Evolutionary conservation across 768 basidiomycete genomes (phyloP).

Genomic region (Trametes punicea): DNA sequence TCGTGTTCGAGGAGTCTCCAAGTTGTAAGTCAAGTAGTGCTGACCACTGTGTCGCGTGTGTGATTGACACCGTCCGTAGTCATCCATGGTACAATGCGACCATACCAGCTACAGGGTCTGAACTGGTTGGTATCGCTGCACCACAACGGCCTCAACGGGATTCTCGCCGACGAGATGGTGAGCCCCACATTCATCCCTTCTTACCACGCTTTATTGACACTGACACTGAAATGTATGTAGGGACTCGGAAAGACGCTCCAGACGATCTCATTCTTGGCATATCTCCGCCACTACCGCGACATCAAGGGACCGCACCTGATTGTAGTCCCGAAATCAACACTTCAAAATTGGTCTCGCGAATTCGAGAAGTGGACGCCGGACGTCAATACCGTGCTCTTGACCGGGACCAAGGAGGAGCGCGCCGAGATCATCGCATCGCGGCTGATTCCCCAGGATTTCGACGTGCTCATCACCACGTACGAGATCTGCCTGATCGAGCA

Average conservation of each 20-base stretch:
- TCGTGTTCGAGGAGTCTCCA: slow-evolving; percentile 92
- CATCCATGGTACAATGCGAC: slow-evolving; percentile 86
- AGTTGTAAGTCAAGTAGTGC: slow-evolving; percentile 51
- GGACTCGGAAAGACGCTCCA: slow-evolving; percentile 98
- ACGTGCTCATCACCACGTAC: slow-evolving; percentile 94
- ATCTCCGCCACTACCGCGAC: slow-evolving; percentile 81
- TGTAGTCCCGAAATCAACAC: slow-evolving; percentile 97
- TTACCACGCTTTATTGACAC: neutral
- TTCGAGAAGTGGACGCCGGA: slow-evolving; percentile 90
- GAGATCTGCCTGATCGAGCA: slow-evolving; percentile 97
- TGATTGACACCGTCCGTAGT: slow-evolving; percentile 42
- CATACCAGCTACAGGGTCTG: slow-evolving; percentile 92
- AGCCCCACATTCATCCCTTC: neutral
- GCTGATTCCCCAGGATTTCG: slow-evolving; percentile 84
- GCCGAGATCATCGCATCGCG: slow-evolving; percentile 73
- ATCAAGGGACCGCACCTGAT: slow-evolving; percentile 86
- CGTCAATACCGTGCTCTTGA: slow-evolving; percentile 75
- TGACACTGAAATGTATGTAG: slow-evolving; percentile 37
- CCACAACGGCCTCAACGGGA: slow-evolving; percentile 95
- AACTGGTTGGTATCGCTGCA: slow-evolving; percentile 98
- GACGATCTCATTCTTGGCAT: slow-evolving; percentile 95
- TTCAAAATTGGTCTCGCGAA: slow-evolving; percentile 97
- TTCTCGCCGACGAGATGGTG: slow-evolving; percentile 96
- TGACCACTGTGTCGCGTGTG: neutral
- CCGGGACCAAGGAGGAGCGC: slow-evolving; percentile 89